phyloP scores from a whole-genome alignment of 306 rosid species.

The Lathyrus sativus region DNA sequence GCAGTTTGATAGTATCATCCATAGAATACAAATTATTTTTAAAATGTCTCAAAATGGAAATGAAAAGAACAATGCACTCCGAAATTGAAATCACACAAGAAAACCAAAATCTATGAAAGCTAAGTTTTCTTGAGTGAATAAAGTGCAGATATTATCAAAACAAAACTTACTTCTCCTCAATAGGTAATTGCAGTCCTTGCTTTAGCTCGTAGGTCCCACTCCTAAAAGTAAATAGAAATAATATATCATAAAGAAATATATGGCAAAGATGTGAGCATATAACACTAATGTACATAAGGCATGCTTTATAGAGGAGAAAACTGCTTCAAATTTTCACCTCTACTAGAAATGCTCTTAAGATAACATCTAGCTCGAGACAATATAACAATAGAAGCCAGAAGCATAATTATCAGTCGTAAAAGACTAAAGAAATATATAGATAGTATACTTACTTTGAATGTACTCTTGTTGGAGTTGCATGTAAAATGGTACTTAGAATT shows the following conservation, averaged over 20 bases:
- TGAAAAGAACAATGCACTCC: conserved; percentile 11
- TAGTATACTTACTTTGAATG: conserved; percentile 63
- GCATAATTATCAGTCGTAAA: conserved; percentile 14
- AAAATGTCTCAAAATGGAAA: conserved; percentile 2
- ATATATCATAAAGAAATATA: conserved; percentile 5
- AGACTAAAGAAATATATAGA: not conserved
- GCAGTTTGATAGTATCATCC: not conserved
- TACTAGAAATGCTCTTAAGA: conserved; percentile 25
- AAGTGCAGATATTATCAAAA: conserved; percentile 33
- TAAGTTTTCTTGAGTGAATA: conserved; percentile 29
- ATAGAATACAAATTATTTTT: not conserved
- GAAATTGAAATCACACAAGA: conserved; percentile 27
- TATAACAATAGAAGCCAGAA: conserved; percentile 25
- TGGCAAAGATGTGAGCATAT: conserved; percentile 22
- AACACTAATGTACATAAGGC: conserved; percentile 8
- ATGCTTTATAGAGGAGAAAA: conserved; percentile 26
- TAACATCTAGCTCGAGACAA: conserved; percentile 24
- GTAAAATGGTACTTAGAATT: conserved; percentile 88
- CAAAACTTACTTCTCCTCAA: conserved; percentile 65
- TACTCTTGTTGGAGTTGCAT: conserved; percentile 86
- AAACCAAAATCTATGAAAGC: conserved; percentile 18
- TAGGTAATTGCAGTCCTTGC: conserved; percentile 60
- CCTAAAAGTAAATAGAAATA: conserved; percentile 48
- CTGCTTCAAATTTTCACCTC: conserved; percentile 32
- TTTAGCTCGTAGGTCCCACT: conserved; percentile 52